Base-by-base conservation (phyloP, 305 asterid species). In the Solanum hybrid region DNA sequence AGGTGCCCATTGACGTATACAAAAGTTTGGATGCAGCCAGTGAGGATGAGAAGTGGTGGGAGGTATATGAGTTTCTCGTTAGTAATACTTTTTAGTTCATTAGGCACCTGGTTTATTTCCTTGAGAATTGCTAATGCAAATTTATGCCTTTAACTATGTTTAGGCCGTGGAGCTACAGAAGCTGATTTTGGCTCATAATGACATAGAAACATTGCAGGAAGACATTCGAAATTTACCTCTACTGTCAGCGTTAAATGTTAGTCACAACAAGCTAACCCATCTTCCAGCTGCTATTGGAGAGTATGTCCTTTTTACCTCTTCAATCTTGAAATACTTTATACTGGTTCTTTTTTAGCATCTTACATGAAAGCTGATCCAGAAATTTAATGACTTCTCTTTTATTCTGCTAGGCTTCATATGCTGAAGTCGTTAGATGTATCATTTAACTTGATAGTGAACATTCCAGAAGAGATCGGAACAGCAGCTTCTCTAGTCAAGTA, bases 1-100 rank as follows among this genome's bases (percentile, higher is more conserved):
- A 96, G 91, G 98, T 97, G 78, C 99, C 99, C 2, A 89, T 92
- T 75, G 98, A 96, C 92, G 96, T 96, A 16, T 96, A 96, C 94
- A 95, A 93, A 91, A 94, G 96, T 85, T 90, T 96, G 95, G 98
- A 97, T 89, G 95, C 99, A 82, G 91, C 94, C 88, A 93, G 97
- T 73, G 94, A 92, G 81, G 98, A 95, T 89, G 99, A 96, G 94
- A 97, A 97, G 89, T 97, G 99, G 99, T 97, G 99, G 99, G 99
- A 97, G 99, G 99, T 97, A 96, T 78, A 9, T 56, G 76, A 11
- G 35, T 56, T 36, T 56, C 46, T 56, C 3, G 8, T 51, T 31
- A 20, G 42, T 84, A 29, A 31, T 84, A 51, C 72, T 31, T 17
- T 51, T 29, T 84, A 84, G 46, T 85, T 85, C 88, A 56, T 32